Evolutionary conservation across 108 stramenopile genomes (phyloP), one percentile per base, ranked within the genome.

Genomic region (Licmophora abbreviata): DNA sequence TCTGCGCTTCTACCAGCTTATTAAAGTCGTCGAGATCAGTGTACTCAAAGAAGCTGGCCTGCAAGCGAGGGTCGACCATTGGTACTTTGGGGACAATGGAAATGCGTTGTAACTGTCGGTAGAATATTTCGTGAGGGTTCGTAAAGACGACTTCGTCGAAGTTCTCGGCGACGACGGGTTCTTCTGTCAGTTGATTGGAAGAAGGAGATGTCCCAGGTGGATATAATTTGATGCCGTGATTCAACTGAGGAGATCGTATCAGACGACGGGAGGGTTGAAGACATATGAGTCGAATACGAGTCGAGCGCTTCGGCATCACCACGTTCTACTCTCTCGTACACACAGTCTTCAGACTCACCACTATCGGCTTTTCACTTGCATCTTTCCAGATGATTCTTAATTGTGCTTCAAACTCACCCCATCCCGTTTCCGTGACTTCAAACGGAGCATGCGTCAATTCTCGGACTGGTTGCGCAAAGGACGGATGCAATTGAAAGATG

Each of bases 121-220:
- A 84, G 61, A 89, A 88, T 28, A 53, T 50, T 50, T 75, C 80
- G 11, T 58, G 66, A 22, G 92, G 92, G 63, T 93, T 76, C 7
- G 92, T 92, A 64, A 97, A 97, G 2, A 98, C 94, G 3, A 98
- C 88, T 64, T 97, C 95, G 57, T 98, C 95, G 79, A 96, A 98
- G 30, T 56, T 64, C 68, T 98, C 97, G 5, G 76, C 42, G 1
- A 98, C 83, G 8, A 97, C 95, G n/a, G 93, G 89, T 51, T 74
- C 53, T 26, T 62, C 59, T 14, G 66, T 52, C 3, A 29, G 33
- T 23, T 54, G 54, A n/a, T 51, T 11, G 7, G 51, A 44, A 42
- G 46, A 65, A 12, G 48, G 49, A 9, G 56, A 27, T 7, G 71
- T 21, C 14, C 56, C 73, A 0, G 79, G 81, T 25, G 83, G 89